Conservation (phyloP, 1,284 basidiomycete genomes). For the Tilletia setariae region DNA sequence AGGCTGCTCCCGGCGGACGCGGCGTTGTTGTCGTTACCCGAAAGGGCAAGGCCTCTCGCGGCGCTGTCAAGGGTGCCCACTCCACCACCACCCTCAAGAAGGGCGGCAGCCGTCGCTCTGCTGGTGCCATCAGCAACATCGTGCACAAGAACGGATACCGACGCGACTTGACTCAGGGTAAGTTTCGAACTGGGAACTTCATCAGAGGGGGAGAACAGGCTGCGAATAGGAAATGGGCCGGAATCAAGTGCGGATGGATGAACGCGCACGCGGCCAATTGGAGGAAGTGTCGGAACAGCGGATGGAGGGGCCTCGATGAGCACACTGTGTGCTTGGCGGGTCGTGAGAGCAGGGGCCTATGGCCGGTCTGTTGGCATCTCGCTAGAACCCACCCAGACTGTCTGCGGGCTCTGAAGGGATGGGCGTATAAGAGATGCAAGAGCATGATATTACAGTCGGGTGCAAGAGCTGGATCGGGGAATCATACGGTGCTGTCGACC, state of each 20-base stretch:
- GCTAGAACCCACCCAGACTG: conserved; percentile 54
- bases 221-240: not conserved
- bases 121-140: conserved; percentile 47
- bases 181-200: conserved; percentile 20
- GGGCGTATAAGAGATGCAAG: conserved; percentile 54
- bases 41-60: conserved; percentile 44
- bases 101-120: conserved; percentile 42
- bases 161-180: conserved; percentile 49
- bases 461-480: not conserved
- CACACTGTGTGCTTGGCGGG: no score
- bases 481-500: not conserved
- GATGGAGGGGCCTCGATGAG: not conserved
- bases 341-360: not conserved
- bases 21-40: conserved; percentile 47
- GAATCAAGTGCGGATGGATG: not conserved
- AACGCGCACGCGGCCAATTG: not conserved
- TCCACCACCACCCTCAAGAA: conserved; percentile 23
- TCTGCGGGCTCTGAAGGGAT: conserved; percentile 38
- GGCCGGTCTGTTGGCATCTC: conserved; percentile 30
- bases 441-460: conserved; percentile 17
- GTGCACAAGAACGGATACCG: conserved; percentile 52
- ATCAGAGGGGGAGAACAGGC: not conserved
- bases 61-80: conserved; percentile 33
- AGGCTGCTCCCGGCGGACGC: conserved; percentile 31
- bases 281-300: not conserved